Percentiles rank a stretch among this genome's conserved stretches.
These are phyloP conservation scores for Carpinus fangiana DNA, from an alignment of 306 rosid genomes.

Conservation along the genomic window DNA sequence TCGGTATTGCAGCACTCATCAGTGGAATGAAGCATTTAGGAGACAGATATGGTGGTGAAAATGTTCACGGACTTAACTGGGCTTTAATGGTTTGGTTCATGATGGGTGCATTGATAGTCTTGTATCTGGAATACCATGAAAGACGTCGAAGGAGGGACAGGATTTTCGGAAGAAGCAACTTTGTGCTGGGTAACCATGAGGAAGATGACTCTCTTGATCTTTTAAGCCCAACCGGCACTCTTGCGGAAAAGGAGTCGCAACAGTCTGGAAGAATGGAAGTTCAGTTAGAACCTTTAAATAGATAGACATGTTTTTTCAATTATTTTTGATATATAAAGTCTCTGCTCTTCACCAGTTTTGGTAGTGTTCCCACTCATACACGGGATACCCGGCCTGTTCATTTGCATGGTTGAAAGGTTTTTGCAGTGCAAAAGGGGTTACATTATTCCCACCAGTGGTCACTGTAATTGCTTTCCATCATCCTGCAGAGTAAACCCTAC, in stretches of 20 bases:
- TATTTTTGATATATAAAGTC: conserved; percentile 19
- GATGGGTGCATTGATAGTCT: conserved; percentile 47
- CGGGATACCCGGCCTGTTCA: conserved; percentile 32
- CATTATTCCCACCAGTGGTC: neutral
- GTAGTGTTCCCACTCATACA: conserved; percentile 12
- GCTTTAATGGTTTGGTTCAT: conserved; percentile 76
- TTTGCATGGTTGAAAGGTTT: conserved; percentile 25
- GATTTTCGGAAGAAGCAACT: conserved; percentile 62
- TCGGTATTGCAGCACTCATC: conserved; percentile 73
- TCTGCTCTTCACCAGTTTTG: conserved; percentile 30
- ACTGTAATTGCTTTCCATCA: conserved; percentile 2
- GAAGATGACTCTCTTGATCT: conserved; percentile 84
- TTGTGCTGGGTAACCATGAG: conserved; percentile 83
- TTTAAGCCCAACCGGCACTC: conserved; percentile 47
- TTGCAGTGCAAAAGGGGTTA: neutral
- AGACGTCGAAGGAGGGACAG: conserved; percentile 45
- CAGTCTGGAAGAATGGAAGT: conserved; percentile 72
- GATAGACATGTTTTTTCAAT: conserved; percentile 40
- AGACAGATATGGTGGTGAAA: conserved; percentile 65
- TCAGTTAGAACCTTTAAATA: conserved; percentile 81
- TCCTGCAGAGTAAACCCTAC: conserved; percentile 17
- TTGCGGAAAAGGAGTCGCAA: conserved; percentile 47
- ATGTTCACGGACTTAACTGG: conserved; percentile 65
- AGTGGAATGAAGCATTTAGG: conserved; percentile 94
- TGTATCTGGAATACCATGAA: conserved; percentile 62